Evolutionary conservation across 2,329 filamentous ascomycete genomes (phyloP), one percentile per base, ranked within the genome.

Genomic region (Beauveria australis): DNA sequence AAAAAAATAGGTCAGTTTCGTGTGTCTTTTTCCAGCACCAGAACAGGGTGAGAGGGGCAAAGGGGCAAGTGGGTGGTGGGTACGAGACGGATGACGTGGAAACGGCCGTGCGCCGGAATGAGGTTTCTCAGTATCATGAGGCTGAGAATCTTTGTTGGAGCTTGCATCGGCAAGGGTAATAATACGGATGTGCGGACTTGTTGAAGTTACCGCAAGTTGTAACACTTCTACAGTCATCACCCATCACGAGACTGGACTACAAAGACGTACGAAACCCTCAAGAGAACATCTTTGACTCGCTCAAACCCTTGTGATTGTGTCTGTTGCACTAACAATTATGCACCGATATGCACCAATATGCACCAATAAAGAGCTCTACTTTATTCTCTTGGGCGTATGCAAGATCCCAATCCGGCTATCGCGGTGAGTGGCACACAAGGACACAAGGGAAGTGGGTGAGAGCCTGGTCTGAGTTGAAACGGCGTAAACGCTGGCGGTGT

Each of bases 31-130:
- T 54, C 24, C 37, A 26, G 12, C 30, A 5, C 9, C 9, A 3
- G 40, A 30, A 44, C 9, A 19, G 33, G 12, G 26, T n/a, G 33
- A 41, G 51, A 53, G 33, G 37, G 26, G 53, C n/a, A 18, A 22
- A n/a, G 43, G 26, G 53, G 10, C 16, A 22, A n/a, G 19, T 56
- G 43, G 43, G n/a, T 43, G 18, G 24, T 28, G 53, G 26, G 53
- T 30, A 24, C 28, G 43, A 47, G 19, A n/a, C n/a, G 41, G 10
- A 55, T 55, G 33, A 56, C 53, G 43, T 47, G 43, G 53, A 24
- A 46, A 56, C 26, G 53, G 14, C 53, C 53, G 53, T 56, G 53
- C 53, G 53, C 53, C n/a, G 43, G 53, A 56, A 56, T 47, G 53
- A 54, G 40, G 40, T 40, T 54, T 43, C 37, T 37, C 52, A 14